Conservation (phyloP, 164 flowering plant species). For the Santalum album region DNA sequence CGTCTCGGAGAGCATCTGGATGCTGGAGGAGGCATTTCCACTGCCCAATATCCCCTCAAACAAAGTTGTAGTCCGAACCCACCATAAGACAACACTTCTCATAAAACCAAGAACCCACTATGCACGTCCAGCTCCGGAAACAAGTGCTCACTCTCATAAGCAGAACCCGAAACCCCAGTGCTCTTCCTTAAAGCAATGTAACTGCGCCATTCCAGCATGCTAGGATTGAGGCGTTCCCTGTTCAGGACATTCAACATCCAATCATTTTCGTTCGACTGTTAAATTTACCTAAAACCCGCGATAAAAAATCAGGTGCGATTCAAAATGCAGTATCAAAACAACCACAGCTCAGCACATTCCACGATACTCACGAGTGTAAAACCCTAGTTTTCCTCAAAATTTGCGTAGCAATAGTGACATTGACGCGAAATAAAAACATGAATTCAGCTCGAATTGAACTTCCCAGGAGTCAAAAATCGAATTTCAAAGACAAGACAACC, state of each 20-base stretch:
- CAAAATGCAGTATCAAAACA: too few relatives aligned
- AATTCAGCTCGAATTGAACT: slow-evolving; percentile 7
- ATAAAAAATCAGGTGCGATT: too few relatives aligned
- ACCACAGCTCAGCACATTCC: too few relatives aligned
- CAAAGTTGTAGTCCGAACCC: slow-evolving; percentile 6
- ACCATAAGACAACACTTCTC: slow-evolving; percentile 1
- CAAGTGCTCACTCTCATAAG: background rate
- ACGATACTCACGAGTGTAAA: too few relatives aligned
- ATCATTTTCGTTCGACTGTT: too few relatives aligned
- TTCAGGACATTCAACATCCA: too few relatives aligned
- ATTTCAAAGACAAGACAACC: background rate
- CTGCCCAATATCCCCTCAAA: slow-evolving; percentile 9
- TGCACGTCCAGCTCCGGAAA: slow-evolving; percentile 5
- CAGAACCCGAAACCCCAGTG: background rate
- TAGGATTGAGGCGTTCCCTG: too few relatives aligned
- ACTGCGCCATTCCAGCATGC: too few relatives aligned
- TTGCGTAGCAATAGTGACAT: background rate
- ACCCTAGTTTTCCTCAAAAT: background rate
- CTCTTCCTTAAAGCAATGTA: too few relatives aligned
- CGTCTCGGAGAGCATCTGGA: slow-evolving; percentile 60
- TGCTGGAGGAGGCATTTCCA: slow-evolving; percentile 76
- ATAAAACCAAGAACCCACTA: slow-evolving; percentile 2
- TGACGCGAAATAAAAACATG: slow-evolving; percentile 9
- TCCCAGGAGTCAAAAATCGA: slow-evolving; percentile 1
- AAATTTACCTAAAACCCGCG: too few relatives aligned